Percentiles rank a stretch among this genome's conserved stretches.
These are phyloP conservation scores for Penicillium sp. DNA, from an alignment of 2,329 filamentous ascomycete genomes.

Conservation along the genomic window DNA sequence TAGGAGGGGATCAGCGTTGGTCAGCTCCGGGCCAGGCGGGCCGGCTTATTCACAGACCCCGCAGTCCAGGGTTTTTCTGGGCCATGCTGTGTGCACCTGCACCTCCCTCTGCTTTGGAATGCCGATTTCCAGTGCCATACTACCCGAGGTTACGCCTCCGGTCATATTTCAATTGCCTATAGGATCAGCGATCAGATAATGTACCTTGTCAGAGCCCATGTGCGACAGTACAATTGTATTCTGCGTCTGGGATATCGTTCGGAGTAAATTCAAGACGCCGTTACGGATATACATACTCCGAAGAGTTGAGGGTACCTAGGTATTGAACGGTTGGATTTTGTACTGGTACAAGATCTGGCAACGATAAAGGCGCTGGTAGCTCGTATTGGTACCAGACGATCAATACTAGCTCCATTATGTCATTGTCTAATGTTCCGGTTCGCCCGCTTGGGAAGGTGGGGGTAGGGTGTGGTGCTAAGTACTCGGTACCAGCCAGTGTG, in stretches of 20 bases:
- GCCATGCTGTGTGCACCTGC: too few relatives aligned
- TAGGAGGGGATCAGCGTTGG: constrained; percentile 8
- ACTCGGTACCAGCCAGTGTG: neutral
- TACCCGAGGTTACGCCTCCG: neutral
- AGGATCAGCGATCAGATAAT: neutral
- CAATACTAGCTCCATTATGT: constrained; percentile 19
- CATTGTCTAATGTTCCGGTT: constrained; percentile 24
- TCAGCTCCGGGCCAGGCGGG: constrained; percentile 4
- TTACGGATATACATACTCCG: neutral
- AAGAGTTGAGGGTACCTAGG: too few relatives aligned
- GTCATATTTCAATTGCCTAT: neutral
- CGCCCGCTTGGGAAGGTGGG: constrained; percentile 28
- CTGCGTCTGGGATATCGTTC: neutral
- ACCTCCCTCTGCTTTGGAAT: neutral
- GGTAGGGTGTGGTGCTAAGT: constrained; percentile 5
- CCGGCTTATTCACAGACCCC: constrained; percentile 27
- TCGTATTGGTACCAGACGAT: neutral
- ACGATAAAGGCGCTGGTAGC: neutral
- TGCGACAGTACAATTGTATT: neutral
- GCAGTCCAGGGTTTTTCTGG: constrained; percentile 8
- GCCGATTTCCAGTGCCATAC: neutral
- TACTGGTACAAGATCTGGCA: neutral
- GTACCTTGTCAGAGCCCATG: neutral
- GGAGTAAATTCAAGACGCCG: neutral
- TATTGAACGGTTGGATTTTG: neutral